phyloP scores from a whole-genome alignment of 306 rosid species.

The Mimosa bimucronata region DNA sequence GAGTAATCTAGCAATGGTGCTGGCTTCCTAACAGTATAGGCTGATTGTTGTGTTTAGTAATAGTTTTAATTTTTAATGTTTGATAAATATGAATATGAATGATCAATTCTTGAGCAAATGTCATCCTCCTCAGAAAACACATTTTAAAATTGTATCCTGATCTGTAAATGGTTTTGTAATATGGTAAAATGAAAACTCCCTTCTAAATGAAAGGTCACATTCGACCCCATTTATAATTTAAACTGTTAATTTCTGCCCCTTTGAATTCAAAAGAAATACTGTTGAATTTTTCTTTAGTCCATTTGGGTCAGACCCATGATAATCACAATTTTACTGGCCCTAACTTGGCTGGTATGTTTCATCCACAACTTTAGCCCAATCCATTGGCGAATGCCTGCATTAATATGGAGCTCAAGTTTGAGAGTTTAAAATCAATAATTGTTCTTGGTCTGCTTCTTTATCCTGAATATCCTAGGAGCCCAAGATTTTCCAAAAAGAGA shows the following conservation, averaged over 20 bases:
- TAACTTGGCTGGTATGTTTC: slow-evolving; percentile 48
- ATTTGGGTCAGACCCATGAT: slow-evolving; percentile 62
- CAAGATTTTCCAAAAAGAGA: background rate
- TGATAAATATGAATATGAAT: background rate
- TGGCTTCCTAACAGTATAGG: slow-evolving; percentile 22
- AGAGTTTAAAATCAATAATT: background rate
- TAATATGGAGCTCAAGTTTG: background rate
- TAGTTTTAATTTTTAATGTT: background rate
- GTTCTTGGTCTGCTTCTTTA: background rate
- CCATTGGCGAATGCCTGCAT: slow-evolving; percentile 12
- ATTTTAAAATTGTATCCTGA: slow-evolving; percentile 65
- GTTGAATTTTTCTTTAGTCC: slow-evolving; percentile 77
- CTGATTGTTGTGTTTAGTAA: background rate
- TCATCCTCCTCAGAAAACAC: slow-evolving; percentile 80
- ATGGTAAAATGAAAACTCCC: no score
- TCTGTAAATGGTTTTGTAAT: no score
- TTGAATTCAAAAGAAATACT: slow-evolving; percentile 42
- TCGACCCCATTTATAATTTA: no score
- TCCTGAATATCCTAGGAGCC: background rate
- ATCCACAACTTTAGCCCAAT: slow-evolving; percentile 52
- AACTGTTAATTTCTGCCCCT: no score
- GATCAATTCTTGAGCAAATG: slow-evolving; percentile 83
- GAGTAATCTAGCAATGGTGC: no score
- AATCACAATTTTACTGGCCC: slow-evolving; percentile 16
- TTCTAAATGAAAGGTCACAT: no score